A percentile compares a stretch with the other conserved stretches of the same genome.
phyloP scores from a whole-genome alignment of 1,139 yeast species.

The Yamadazyma sp. region DNA sequence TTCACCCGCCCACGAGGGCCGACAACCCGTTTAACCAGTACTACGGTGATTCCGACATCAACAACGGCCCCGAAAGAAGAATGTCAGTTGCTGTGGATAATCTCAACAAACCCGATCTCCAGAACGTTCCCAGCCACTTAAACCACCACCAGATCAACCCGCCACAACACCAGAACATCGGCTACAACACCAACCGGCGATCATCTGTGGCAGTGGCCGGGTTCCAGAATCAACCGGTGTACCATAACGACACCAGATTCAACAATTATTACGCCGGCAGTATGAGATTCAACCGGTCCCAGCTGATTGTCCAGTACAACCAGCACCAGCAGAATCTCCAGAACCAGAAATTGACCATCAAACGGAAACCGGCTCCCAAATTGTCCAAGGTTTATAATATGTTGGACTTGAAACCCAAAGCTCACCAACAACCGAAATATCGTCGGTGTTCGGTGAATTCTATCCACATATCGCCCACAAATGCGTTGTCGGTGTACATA shows the following conservation, averaged over 20 bases:
- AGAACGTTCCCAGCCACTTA: conserved; percentile 6
- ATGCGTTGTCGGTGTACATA: conserved; percentile 75
- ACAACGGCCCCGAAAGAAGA: conserved; percentile 32
- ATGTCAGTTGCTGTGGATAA: conserved; percentile 46
- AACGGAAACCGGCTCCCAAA: conserved; percentile 38
- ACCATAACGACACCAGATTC: conserved; percentile 5
- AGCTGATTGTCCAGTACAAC: conserved; percentile 38
- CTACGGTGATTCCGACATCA: conserved; percentile 42
- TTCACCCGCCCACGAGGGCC: conserved; percentile 49
- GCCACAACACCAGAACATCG: not conserved
- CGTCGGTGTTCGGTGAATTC: conserved; percentile 80
- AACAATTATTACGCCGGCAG: conserved; percentile 7
- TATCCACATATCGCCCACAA: conserved; percentile 80
- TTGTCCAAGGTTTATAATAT: conserved; percentile 38
- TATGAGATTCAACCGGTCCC: conserved; percentile 26
- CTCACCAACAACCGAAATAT: conserved; percentile 68
- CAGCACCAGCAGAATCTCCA: conserved; percentile 36
- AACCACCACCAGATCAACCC: not conserved
- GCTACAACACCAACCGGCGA: conserved; percentile 23
- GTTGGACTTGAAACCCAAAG: conserved; percentile 61
- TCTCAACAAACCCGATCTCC: conserved; percentile 9
- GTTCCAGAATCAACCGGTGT: conserved; percentile 17
- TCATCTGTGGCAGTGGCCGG: conserved; percentile 39
- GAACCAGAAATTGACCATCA: conserved; percentile 22
- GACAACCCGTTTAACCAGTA: conserved; percentile 50